phyloP scores from a whole-genome alignment of 345 rosid species.

The Aquilaria sinensis region DNA sequence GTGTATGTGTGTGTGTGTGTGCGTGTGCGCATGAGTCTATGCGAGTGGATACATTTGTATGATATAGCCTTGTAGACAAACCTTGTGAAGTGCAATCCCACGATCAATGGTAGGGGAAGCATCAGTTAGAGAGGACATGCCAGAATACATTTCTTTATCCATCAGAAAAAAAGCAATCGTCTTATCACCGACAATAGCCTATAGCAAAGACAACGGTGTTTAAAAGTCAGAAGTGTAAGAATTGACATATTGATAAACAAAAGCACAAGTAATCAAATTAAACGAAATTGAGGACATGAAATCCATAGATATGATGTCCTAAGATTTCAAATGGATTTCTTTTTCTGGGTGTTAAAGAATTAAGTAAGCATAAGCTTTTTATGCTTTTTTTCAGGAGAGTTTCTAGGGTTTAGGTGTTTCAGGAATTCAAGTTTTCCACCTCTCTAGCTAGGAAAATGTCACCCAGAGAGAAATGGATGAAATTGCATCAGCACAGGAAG shows the following conservation, averaged over 20 bases:
- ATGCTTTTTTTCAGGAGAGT: too few relatives aligned
- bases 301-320: neutral
- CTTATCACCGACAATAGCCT: slow-evolving; percentile 84
- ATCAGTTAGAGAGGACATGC: slow-evolving; percentile 61
- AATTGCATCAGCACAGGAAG: neutral
- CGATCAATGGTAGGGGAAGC: slow-evolving; percentile 51
- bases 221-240: slow-evolving; percentile 9
- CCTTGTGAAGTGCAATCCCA: slow-evolving; percentile 80
- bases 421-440: too few relatives aligned
- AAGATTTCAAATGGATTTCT: neutral
- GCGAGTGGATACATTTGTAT: neutral
- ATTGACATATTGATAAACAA: slow-evolving; percentile 1
- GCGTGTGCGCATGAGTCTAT: too few relatives aligned
- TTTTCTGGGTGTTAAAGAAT: too few relatives aligned
- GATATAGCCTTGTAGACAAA: slow-evolving; percentile 11
- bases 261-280: neutral
- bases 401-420: too few relatives aligned
- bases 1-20: too few relatives aligned
- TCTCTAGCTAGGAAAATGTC: neutral
- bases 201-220: slow-evolving; percentile 16
- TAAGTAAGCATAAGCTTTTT: too few relatives aligned
- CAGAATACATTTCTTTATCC: slow-evolving; percentile 73
- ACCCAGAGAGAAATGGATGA: neutral
- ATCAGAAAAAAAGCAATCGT: slow-evolving; percentile 62
- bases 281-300: neutral